Evolutionary conservation across 1,139 yeast genomes (phyloP).

Genomic region (Taiozyma sp.): DNA sequence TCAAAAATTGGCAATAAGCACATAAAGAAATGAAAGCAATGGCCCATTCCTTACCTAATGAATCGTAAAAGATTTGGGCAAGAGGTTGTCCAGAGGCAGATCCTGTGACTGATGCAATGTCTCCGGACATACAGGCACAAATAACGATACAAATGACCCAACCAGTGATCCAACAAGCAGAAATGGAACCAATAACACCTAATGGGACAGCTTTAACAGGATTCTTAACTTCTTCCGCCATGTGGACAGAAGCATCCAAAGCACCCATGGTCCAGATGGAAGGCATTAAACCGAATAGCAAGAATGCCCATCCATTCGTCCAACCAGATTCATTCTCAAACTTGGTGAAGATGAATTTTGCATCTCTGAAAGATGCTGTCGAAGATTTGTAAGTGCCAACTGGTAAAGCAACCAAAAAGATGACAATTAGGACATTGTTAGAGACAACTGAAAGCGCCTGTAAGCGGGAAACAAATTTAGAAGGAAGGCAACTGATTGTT

Average conservation of each 20-base stretch:
- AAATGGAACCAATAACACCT: conserved; percentile 52
- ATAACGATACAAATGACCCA: conserved; percentile 47
- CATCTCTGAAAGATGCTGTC: conserved; percentile 26
- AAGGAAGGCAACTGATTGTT: conserved; percentile 42
- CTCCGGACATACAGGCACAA: conserved; percentile 50
- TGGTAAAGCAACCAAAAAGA: conserved; percentile 67
- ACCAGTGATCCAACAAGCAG: conserved; percentile 53
- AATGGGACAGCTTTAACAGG: conserved; percentile 60
- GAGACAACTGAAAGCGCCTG: conserved; percentile 55
- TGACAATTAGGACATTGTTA: conserved; percentile 47
- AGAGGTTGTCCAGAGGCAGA: conserved; percentile 47
- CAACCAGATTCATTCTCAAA: conserved; percentile 51
- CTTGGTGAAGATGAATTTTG: conserved; percentile 48
- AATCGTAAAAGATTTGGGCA: conserved; percentile 59
- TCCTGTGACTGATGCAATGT: conserved; percentile 36
- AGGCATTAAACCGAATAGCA: conserved; percentile 27
- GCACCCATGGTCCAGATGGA: conserved; percentile 63
- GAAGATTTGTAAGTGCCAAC: conserved; percentile 34
- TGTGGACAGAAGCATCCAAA: conserved; percentile 66
- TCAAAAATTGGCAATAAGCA: conserved; percentile 52
- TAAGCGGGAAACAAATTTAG: conserved; percentile 47
- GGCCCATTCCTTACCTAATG: conserved; percentile 63
- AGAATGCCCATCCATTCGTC: conserved; percentile 61
- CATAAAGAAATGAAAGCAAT: conserved; percentile 52
- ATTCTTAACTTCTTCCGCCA: conserved; percentile 64